These are phyloP conservation scores for Chalaropsis thielavioides DNA, from an alignment of 2,329 filamentous ascomycete species.

Conservation along the genomic window DNA sequence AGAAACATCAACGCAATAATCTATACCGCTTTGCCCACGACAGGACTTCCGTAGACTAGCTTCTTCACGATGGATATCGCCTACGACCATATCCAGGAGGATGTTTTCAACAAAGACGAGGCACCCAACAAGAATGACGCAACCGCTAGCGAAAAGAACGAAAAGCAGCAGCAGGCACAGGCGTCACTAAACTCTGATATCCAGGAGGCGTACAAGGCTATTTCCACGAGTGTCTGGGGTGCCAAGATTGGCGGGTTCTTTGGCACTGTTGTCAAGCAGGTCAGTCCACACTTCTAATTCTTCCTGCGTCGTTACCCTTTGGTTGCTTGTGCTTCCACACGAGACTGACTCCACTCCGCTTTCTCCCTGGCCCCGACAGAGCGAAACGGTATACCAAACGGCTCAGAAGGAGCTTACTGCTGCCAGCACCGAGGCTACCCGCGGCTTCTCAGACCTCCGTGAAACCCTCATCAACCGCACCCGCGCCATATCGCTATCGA, in stretches of 20 bases:
- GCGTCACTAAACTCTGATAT: slow-evolving; percentile 69
- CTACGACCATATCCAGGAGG: slow-evolving; percentile 92
- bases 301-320: neutral
- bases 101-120: slow-evolving; percentile 49
- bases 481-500: slow-evolving; percentile 53
- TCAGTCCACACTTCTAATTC: slow-evolving; percentile 24
- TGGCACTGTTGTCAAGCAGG: slow-evolving; percentile 86
- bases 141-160: slow-evolving; percentile 23
- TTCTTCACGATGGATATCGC: slow-evolving; percentile 66
- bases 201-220: slow-evolving; percentile 87
- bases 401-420: slow-evolving; percentile 71
- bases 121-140: slow-evolving; percentile 22
- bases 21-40: neutral
- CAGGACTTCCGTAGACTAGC: neutral
- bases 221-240: slow-evolving; percentile 86
- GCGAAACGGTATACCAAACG: slow-evolving; percentile 70
- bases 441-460: slow-evolving; percentile 59
- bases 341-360: neutral
- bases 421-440: slow-evolving; percentile 66
- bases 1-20: neutral
- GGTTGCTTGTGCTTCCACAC: neutral
- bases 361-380: slow-evolving; percentile 31
- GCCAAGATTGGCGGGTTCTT: slow-evolving; percentile 76
- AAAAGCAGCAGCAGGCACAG: slow-evolving; percentile 28
- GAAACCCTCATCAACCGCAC: slow-evolving; percentile 58